Evolutionary conservation across 2,329 filamentous ascomycete species (phyloP).

Genomic region (Aspergillus terreus): DNA sequence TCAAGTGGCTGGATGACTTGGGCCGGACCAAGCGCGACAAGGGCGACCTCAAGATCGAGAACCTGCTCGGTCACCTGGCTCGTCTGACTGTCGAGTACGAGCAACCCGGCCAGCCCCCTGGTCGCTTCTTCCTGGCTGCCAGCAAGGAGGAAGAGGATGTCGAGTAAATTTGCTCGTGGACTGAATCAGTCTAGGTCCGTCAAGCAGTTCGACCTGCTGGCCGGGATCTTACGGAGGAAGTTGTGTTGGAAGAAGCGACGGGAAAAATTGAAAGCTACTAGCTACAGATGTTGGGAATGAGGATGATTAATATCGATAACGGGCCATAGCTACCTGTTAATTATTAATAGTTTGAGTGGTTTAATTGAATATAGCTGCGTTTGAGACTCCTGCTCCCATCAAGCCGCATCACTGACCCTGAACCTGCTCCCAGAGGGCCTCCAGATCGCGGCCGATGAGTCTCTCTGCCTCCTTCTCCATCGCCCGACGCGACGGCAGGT

Average conservation of each 20-base stretch:
- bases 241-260: neutral
- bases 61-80: slow-evolving; percentile 46
- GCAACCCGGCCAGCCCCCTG: slow-evolving; percentile 41
- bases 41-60: slow-evolving; percentile 50
- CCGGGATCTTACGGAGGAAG: too few relatives aligned
- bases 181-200: neutral
- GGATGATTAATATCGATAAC: neutral
- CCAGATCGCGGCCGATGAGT: slow-evolving; percentile 30
- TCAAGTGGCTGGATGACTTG: slow-evolving; percentile 45
- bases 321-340: neutral
- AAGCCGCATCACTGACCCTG: neutral
- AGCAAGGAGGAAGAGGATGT: slow-evolving; percentile 45
- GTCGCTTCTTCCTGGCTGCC: slow-evolving; percentile 39
- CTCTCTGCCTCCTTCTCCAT: slow-evolving; percentile 26
- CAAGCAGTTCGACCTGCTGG: too few relatives aligned
- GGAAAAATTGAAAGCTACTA: neutral
- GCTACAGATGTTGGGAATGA: neutral
- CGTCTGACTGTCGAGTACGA: slow-evolving; percentile 50
- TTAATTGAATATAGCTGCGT: neutral
- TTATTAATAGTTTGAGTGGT: slow-evolving; percentile 1
- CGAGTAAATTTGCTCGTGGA: slow-evolving; percentile 24
- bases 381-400: neutral
- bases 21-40: slow-evolving; percentile 46
- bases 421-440: slow-evolving; percentile 21
- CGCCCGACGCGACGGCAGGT: slow-evolving; percentile 15